Conservation (phyloP, 1,139 yeast species). For the Candida freyschussii region DNA sequence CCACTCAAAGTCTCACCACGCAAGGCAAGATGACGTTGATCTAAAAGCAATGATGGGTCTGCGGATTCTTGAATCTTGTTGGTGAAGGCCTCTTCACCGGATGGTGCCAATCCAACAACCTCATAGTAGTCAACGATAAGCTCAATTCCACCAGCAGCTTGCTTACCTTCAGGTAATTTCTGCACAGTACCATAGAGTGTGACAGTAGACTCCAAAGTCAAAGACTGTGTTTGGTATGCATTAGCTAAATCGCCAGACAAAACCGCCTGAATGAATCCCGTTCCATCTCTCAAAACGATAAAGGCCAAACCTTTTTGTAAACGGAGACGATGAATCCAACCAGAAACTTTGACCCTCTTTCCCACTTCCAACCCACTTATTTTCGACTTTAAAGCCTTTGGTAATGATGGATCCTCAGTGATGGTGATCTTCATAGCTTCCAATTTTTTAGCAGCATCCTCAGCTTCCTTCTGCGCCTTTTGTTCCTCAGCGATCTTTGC, state of each 20-base stretch:
- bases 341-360: conserved; percentile 70
- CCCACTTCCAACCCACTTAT: conserved; percentile 45
- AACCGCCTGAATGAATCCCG: conserved; percentile 86
- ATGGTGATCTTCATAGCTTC: conserved; percentile 77
- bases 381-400: conserved; percentile 65
- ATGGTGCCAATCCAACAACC: conserved; percentile 88
- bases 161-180: conserved; percentile 90
- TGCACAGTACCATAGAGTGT: conserved; percentile 73
- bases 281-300: conserved; percentile 90
- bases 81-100: conserved; percentile 93
- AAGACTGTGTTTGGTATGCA: conserved; percentile 76
- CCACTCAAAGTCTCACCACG: conserved; percentile 94
- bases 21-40: conserved; percentile 89
- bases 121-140: conserved; percentile 85
- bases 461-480: conserved; percentile 55
- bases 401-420: conserved; percentile 67
- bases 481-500: conserved; percentile 62
- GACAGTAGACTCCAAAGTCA: conserved; percentile 86
- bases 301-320: conserved; percentile 89
- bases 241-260: conserved; percentile 87
- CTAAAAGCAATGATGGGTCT: conserved; percentile 87
- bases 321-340: conserved; percentile 97
- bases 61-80: conserved; percentile 92
- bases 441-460: conserved; percentile 63
- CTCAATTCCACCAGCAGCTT: conserved; percentile 98